Percentiles rank a stretch among this genome's conserved stretches.
phyloP scores from a whole-genome alignment of 2,329 filamentous ascomycete species.

The Pseudogymnoascus sp. region DNA sequence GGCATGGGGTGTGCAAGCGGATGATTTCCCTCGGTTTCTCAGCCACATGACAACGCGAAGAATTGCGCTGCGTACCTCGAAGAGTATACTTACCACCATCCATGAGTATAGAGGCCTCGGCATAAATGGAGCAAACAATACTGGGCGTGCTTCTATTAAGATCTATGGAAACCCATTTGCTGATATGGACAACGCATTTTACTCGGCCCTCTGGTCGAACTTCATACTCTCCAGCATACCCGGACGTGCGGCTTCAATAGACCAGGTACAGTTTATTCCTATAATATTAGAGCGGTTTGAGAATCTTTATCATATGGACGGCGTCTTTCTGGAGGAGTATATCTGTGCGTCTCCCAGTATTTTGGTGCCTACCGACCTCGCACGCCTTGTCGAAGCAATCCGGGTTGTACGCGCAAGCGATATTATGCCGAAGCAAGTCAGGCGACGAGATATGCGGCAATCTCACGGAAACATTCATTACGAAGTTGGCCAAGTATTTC shows the following conservation, averaged over 20 bases:
- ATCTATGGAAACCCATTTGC: constrained; percentile 25
- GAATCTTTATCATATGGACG: constrained; percentile 31
- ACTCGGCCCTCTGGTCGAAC: constrained; percentile 31
- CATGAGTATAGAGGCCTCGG: constrained; percentile 37
- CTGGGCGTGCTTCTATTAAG: constrained; percentile 30
- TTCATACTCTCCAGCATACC: constrained; percentile 26
- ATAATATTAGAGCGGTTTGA: constrained; percentile 30
- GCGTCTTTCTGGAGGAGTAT: constrained; percentile 29
- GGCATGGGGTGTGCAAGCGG: constrained; percentile 34
- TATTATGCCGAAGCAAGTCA: constrained; percentile 42
- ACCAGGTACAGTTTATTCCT: constrained; percentile 27
- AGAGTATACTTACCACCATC: constrained; percentile 72
- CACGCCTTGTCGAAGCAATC: constrained; percentile 41
- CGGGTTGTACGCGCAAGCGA: constrained; percentile 49
- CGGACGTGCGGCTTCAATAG: constrained; percentile 17
- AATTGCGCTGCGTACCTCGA: constrained; percentile 66
- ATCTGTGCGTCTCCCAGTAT: constrained; percentile 19
- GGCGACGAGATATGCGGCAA: constrained; percentile 19
- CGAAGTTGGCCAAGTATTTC: constrained; percentile 74
- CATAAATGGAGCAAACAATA: constrained; percentile 12
- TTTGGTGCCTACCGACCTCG: constrained; percentile 15
- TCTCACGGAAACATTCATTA: constrained; percentile 45
- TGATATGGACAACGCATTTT: constrained; percentile 31
- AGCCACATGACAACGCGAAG: constrained; percentile 54
- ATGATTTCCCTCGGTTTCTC: constrained; percentile 45